Conservation (phyloP, 179 eudicot species). For the Spinacia oleracea region DNA sequence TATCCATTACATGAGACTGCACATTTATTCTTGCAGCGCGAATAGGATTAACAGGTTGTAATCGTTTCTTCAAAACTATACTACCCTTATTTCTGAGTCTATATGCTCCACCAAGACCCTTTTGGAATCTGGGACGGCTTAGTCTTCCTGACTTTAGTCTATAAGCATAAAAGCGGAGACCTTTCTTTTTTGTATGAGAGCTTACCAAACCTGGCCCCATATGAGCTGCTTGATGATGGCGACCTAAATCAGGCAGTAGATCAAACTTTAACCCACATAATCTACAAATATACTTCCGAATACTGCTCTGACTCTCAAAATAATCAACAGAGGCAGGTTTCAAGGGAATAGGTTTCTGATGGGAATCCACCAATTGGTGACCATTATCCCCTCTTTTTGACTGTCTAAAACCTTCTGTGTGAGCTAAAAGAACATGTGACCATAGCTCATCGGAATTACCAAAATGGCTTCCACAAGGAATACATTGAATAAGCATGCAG, state of each 20-base stretch:
- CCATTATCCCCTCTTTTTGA: constrained; percentile 37
- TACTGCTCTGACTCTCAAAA: constrained; percentile 45
- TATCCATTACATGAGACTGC: constrained; percentile 45
- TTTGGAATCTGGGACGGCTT: constrained; percentile 73
- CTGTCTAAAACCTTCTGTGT: constrained; percentile 59
- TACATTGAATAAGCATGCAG: constrained; percentile 93
- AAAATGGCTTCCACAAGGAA: constrained; percentile 84
- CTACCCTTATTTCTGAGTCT: constrained; percentile 63
- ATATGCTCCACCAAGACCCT: constrained; percentile 60
- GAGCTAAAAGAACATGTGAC: constrained; percentile 82
- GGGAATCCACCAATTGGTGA: constrained; percentile 25
- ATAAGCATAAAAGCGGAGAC: constrained; percentile 66
- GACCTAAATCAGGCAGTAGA: constrained; percentile 97
- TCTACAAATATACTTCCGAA: constrained; percentile 65
- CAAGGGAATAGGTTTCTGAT: constrained; percentile 30
- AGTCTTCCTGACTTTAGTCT: constrained; percentile 84
- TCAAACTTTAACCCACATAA: constrained; percentile 92
- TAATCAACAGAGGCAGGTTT: constrained; percentile 38
- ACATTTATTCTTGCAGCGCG: constrained; percentile 40
- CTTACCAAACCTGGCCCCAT: constrained; percentile 55
- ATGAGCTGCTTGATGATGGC: constrained; percentile 99
- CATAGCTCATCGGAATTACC: constrained; percentile 85
- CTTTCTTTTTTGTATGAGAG: constrained; percentile 58
- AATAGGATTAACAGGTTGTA: constrained; percentile 49
- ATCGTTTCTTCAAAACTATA: constrained; percentile 62